A percentile compares a stretch with the other conserved stretches of the same genome.
phyloP scores from a whole-genome alignment of 2,329 filamentous ascomycete genomes.

The Hypoxylon sp. region DNA sequence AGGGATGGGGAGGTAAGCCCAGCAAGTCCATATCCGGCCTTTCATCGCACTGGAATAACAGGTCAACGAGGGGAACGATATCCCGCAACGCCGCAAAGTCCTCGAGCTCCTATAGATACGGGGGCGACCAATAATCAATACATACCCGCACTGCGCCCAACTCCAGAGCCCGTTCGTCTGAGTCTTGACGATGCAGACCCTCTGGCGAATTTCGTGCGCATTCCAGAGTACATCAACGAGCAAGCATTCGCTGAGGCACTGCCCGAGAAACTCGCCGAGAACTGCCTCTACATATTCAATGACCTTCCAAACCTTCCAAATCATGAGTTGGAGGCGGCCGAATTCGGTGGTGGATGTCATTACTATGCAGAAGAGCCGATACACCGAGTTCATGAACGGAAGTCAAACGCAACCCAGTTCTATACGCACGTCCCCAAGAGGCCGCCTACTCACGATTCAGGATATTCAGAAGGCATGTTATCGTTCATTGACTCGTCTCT shows the following conservation, averaged over 20 bases:
- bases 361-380: not conserved
- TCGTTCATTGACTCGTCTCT: not conserved
- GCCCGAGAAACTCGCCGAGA: not conserved
- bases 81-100: not conserved
- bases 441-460: not conserved
- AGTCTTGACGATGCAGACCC: not conserved
- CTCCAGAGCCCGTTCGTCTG: not conserved
- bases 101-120: not conserved
- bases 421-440: not conserved
- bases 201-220: conserved; percentile 9
- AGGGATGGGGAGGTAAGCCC: conserved; percentile 1
- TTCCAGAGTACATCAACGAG: conserved; percentile 5
- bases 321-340: not conserved
- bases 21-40: not conserved
- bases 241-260: not conserved
- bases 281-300: conserved; percentile 16
- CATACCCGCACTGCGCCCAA: not conserved
- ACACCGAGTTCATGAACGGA: not conserved
- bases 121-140: not conserved
- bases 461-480: not conserved
- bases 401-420: not conserved
- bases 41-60: not conserved
- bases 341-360: not conserved
- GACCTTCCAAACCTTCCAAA: not conserved
- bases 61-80: not conserved